Evolutionary conservation across 1,139 yeast genomes (phyloP).

Genomic region (Taphrina flavorubra): DNA sequence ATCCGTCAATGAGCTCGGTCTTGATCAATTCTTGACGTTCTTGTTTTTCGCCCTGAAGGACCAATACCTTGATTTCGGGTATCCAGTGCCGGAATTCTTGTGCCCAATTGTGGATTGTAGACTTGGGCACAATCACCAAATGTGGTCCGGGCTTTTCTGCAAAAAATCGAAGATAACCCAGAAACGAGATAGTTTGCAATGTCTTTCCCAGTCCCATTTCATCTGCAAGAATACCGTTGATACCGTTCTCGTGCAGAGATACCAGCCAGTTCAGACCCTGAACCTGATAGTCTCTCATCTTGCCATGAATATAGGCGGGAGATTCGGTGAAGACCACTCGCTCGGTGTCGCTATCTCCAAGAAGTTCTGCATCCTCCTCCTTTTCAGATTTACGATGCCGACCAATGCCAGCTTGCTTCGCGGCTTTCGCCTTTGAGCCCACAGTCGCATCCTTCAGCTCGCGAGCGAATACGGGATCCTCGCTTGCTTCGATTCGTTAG

Average conservation of each 20-base stretch:
- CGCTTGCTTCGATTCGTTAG: slow-evolving; percentile 23
- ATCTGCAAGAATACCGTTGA: slow-evolving; percentile 96
- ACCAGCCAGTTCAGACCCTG: slow-evolving; percentile 98
- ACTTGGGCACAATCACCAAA: slow-evolving; percentile 89
- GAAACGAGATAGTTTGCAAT: slow-evolving; percentile 90
- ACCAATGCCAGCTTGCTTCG: slow-evolving; percentile 49
- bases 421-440: slow-evolving; percentile 48
- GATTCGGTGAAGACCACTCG: slow-evolving; percentile 75
- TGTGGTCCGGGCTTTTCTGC: slow-evolving; percentile 87
- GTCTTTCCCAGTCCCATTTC: slow-evolving; percentile 99
- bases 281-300: slow-evolving; percentile 91
- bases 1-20: slow-evolving; percentile 65
- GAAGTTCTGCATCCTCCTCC: slow-evolving; percentile 88
- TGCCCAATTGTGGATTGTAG: slow-evolving; percentile 94
- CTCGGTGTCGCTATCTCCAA: slow-evolving; percentile 64
- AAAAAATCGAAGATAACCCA: slow-evolving; percentile 82
- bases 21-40: slow-evolving; percentile 68
- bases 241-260: slow-evolving; percentile 94
- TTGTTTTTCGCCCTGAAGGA: slow-evolving; percentile 86
- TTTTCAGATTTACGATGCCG: slow-evolving; percentile 55
- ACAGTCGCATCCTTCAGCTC: slow-evolving; percentile 64
- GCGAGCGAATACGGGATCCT: slow-evolving; percentile 68
- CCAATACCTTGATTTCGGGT: slow-evolving; percentile 87
- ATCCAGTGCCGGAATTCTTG: slow-evolving; percentile 95
- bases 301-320: slow-evolving; percentile 76